Conservation (phyloP, 2,329 filamentous ascomycete species). For the Metarhizium rileyi region DNA sequence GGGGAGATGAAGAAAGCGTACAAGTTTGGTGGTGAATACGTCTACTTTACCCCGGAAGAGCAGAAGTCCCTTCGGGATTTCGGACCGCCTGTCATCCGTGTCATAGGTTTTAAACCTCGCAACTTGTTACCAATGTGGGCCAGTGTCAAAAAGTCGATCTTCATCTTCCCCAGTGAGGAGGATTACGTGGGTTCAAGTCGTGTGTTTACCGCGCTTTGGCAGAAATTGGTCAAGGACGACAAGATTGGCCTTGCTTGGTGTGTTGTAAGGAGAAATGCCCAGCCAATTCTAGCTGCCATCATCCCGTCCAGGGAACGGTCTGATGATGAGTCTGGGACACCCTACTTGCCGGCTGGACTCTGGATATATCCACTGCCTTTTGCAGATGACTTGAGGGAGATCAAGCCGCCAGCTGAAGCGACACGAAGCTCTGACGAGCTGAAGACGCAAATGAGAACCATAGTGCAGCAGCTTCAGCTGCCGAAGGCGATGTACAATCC, state of each 20-base stretch:
- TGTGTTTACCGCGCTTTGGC: constrained; percentile 83
- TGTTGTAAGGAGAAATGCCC: constrained; percentile 69
- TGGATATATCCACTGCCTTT: constrained; percentile 87
- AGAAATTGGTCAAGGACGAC: constrained; percentile 69
- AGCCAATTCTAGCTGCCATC: constrained; percentile 71
- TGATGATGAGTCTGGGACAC: constrained; percentile 55
- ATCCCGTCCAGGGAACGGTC: constrained; percentile 61
- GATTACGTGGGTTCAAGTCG: constrained; percentile 84
- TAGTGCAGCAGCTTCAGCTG: constrained; percentile 79
- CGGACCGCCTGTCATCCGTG: constrained; percentile 70
- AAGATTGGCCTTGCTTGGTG: constrained; percentile 89
- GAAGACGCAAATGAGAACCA: constrained; percentile 69
- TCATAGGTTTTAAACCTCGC: constrained; percentile 88
- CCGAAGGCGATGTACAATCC: constrained; percentile 81
- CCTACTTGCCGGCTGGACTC: constrained; percentile 69
- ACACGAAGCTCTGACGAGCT: constrained; percentile 57
- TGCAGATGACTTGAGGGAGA: constrained; percentile 75
- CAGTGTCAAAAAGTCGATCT: constrained; percentile 74
- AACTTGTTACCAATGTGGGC: constrained; percentile 71
- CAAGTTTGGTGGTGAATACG: constrained; percentile 87
- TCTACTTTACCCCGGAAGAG: constrained; percentile 80
- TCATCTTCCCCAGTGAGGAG: constrained; percentile 89
- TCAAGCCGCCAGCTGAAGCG: constrained; percentile 49
- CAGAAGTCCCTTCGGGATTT: constrained; percentile 69
- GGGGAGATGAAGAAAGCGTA: constrained; percentile 82